Evolutionary conservation across 345 rosid species (phyloP).

Genomic region (Hirschfeldia incana): DNA sequence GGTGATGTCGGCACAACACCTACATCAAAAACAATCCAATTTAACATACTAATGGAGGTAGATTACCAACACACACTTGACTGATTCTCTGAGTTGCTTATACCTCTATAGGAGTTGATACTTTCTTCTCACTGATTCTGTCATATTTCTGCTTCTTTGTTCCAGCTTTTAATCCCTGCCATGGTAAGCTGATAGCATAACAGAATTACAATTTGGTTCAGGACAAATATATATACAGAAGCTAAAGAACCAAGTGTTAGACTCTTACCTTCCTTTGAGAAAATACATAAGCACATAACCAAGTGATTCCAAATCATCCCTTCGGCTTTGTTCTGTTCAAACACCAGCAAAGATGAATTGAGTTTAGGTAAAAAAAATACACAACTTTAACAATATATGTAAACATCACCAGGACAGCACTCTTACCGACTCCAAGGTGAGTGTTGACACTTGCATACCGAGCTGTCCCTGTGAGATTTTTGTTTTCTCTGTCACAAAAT

Average conservation of each 20-base stretch:
- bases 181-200: slow-evolving; percentile 64
- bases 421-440: slow-evolving; percentile 79
- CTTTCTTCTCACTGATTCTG: slow-evolving; percentile 86
- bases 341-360: neutral
- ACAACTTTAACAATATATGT: neutral
- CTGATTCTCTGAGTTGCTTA: neutral
- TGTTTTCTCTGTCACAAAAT: slow-evolving; percentile 60
- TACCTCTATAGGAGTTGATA: slow-evolving; percentile 81
- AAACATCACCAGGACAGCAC: slow-evolving; percentile 10
- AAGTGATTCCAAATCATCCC: slow-evolving; percentile 93
- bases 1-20: slow-evolving; percentile 72
- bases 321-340: slow-evolving; percentile 76
- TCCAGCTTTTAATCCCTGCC: slow-evolving; percentile 90
- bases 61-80: neutral
- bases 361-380: neutral
- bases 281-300: slow-evolving; percentile 92
- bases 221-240: slow-evolving; percentile 2
- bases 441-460: slow-evolving; percentile 91
- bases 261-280: slow-evolving; percentile 74
- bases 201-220: neutral
- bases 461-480: slow-evolving; percentile 87
- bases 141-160: slow-evolving; percentile 91
- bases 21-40: slow-evolving; percentile 19
- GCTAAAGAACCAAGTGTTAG: neutral
- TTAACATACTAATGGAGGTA: neutral